phyloP scores from a whole-genome alignment of 495 filamentous ascomycete species.

The Rhizodiscina lignyota region DNA sequence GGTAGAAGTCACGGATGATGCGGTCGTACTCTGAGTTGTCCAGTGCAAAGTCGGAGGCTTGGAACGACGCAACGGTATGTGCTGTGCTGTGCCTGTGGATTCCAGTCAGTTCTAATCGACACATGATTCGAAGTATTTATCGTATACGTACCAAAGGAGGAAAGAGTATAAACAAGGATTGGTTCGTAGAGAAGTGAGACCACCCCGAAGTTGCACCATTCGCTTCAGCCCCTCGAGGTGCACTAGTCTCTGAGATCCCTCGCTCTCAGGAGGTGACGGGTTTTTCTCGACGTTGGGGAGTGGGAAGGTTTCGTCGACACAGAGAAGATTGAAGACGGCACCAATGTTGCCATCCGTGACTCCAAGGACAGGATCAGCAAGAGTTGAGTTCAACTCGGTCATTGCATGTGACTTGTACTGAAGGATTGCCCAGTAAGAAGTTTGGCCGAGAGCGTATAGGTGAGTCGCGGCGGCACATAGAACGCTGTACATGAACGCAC shows the following conservation, averaged over 20 bases:
- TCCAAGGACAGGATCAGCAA: constrained; percentile 11
- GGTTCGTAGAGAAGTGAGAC: constrained; percentile 10
- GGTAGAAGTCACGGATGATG: constrained; percentile 4
- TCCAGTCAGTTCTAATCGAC: too few species aligned
- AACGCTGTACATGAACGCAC: constrained; percentile 17
- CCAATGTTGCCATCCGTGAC: constrained; percentile 17
- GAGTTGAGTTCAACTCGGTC: constrained; percentile 12
- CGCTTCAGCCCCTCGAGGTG: constrained; percentile 15
- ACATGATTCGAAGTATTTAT: too few species aligned
- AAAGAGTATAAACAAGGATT: constrained; percentile 17
- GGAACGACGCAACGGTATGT: constrained; percentile 13
- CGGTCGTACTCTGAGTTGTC: neutral
- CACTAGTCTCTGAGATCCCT: constrained; percentile 4
- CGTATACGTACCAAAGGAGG: constrained; percentile 17
- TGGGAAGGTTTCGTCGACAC: constrained; percentile 15
- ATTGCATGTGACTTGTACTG: constrained; percentile 14
- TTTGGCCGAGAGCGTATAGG: constrained; percentile 9
- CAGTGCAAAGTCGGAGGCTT: constrained; percentile 4
- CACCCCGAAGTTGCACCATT: constrained; percentile 16
- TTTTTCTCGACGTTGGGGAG: constrained; percentile 2
- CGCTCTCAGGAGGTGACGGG: neutral
- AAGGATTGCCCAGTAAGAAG: constrained; percentile 11
- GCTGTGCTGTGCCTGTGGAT: constrained; percentile 11
- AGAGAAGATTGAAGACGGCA: constrained; percentile 15
- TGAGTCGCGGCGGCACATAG: constrained; percentile 15